Percentiles rank a stretch among this genome's conserved stretches.
phyloP scores from a whole-genome alignment of 2,329 filamentous ascomycete species.

The Xylaria polymorpha region DNA sequence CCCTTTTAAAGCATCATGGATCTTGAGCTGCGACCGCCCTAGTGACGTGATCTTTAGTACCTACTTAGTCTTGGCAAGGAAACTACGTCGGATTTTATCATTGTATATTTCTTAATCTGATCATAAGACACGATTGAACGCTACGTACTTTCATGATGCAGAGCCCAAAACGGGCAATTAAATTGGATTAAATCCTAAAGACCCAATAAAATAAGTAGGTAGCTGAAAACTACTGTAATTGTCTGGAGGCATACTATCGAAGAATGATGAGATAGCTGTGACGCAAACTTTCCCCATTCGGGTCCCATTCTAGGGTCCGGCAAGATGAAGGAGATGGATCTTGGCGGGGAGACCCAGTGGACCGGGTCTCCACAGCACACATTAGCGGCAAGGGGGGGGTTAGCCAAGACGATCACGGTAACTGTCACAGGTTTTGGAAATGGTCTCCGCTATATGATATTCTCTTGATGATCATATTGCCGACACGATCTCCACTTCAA shows the following conservation, averaged over 20 bases:
- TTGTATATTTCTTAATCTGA: neutral
- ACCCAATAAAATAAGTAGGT: neutral
- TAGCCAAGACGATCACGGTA: no score
- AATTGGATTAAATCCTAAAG: neutral
- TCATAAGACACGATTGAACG: neutral
- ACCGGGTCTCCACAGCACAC: neutral
- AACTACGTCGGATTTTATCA: no score
- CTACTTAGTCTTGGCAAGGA: no score
- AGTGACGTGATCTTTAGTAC: constrained; percentile 6
- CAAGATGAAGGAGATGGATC: neutral
- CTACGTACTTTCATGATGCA: constrained; percentile 1
- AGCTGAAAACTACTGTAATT: neutral
- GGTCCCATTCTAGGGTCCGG: constrained; percentile 4
- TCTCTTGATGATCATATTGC: no score
- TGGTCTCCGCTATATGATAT: no score
- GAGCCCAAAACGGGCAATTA: neutral
- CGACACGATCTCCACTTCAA: no score
- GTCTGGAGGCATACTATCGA: neutral
- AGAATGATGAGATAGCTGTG: neutral
- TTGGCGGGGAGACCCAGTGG: neutral
- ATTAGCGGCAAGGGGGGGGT: no score
- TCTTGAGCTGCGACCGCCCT: neutral
- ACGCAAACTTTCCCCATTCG: constrained; percentile 2
- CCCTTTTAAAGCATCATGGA: neutral
- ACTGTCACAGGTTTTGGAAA: no score